Evolutionary conservation across 177 flowering plant genomes (phyloP), one percentile per base, ranked within the genome.

Genomic region (Vitis hybrid): DNA sequence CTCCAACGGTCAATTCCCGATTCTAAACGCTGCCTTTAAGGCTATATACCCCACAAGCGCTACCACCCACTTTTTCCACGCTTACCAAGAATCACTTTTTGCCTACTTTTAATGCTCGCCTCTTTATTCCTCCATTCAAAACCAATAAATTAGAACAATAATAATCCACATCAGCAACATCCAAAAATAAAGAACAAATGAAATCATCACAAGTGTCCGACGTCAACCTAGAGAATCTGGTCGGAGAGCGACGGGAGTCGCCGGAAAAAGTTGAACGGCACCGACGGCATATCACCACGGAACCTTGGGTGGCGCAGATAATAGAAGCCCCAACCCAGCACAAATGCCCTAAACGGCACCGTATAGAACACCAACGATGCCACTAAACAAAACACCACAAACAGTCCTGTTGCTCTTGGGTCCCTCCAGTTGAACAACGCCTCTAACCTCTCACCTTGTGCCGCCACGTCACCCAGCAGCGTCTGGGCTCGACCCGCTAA

Each of bases 271-370:
- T 90, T 96, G 51, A 77, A 31, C 10, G 92, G 84, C 26, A 83
- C 84, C 0, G 97, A 81, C 5, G 99, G 98, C 97, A 90, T 85
- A 77, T 90, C 93, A 49, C 70, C 88, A 0, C 98, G 85, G 70
- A 96, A 96, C 84, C 93, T 80, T 0, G 99, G 99, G 79, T 94
- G 99, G 16, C 99, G 86, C 63, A 96, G 60, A 74, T 83, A 87
- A 70, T 90, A 92, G 68, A 96, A 87, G 2, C 96, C 97, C 2
- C 65, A 71, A 2, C 81, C 80, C 68, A 94, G 51, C 63, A 86
- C 71, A 26, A 94, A 68, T 0, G 73, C 87, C 83, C 81, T 86
- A 61, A 88, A 88, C 0, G 99, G 98, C 62, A 90, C 88, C 20
- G 65, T 83, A 54, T 94, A 96, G 62, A 94, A 83, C 9, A 87